Base-by-base conservation (phyloP, 2,329 filamentous ascomycete genomes). In the Neopestalotiopsis rosae region DNA sequence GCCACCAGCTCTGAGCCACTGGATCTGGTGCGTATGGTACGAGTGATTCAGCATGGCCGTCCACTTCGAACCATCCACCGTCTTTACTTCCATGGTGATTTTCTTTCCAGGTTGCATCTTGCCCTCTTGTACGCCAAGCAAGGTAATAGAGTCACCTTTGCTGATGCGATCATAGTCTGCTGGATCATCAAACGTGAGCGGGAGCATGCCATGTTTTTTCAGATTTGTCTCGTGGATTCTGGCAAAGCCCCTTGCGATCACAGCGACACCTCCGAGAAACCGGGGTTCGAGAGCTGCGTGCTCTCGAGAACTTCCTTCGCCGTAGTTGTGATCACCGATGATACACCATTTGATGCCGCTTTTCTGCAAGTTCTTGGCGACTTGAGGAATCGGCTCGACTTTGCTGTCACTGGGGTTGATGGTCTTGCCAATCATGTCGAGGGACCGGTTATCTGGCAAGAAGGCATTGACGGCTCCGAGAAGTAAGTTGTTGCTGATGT, bases 171-270 rank as follows among this genome's bases (percentile, higher is more conserved):
- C 96, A 84, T 99, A 99, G 84, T 99, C 96, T 81, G 92, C 95
- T 68, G 95, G 95, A 81, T 98, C 91, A 69, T 90, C 85, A 86
- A 99, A 99, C 78, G 95, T 98, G 74, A 99, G 89, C 78, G 96
- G 96, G 86, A 99, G 93, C 95, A 99, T 98, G 85, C 96, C 96
- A 90, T 99, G 96, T 92, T 99, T 99, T 94, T 99, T 99, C 87
- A 99, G 86, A 90, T 99, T 99, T 88, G 96, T 99, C 89, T 99
- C 96, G 89, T 99, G 96, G 80, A 99, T 99, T 92, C 96, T 95
- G 79, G 96, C 96, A 81, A 99, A 99, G 73, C 90, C 94, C 80
- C 94, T 92, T 80, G 92, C 95, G 81, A 99, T 97, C 87, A 99
- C 97, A 79, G 95, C 95, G 78, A 98, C 90, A 83, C 95, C 96